Evolutionary conservation across 306 rosid species (phyloP), one percentile per base, ranked within the genome.

Genomic region (Oemleria cerasiformis): DNA sequence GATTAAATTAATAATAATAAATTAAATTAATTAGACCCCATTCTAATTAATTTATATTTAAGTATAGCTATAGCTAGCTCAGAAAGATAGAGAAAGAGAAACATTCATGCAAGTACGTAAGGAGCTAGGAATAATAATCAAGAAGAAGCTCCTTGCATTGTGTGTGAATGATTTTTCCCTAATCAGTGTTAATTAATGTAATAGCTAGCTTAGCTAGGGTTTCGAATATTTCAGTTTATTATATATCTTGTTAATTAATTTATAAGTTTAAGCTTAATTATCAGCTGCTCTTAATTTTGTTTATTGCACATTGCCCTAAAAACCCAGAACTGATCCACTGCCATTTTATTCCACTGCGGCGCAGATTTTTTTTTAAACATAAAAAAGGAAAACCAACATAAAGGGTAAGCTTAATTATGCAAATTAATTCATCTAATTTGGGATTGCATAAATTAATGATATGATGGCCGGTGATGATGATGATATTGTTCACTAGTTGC

Each of bases 181-280:
- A 16, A 13, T 15, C 7, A 59, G 6, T 59, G 64, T 36, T 59
- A 54, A 30, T 13, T 53, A n/a, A n/a, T 41, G 30, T 41, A 63
- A 30, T 44, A 51, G 57, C 48, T 67, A 30, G 54, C 25, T 68
- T 38, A 51, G 62, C 61, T 68, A 68, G 73, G 73, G 73, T 63
- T 70, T 41, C 53, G 13, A 30, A 2, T 30, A 30, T 30, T 30
- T 30, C 36, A 30, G 36, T 30, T 30, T 30, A 30, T 30, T 4
- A 3, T 30, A 30, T 30, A 30, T 30, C 36, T 14, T 25, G 38
- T 15, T 45, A 45, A 57, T 61, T 61, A 61, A n/a, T 38, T 36
- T 19, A 44, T 61, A 61, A 17, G 38, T 9, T 45, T 45, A 45
- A 45, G 50, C 15, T 45, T 45, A 45, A 45, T 45, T 15, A 45